A percentile compares a stretch with the other conserved stretches of the same genome.
phyloP scores from a whole-genome alignment of 176 grass and related monocot genomes.

The Musa troglodytarum region DNA sequence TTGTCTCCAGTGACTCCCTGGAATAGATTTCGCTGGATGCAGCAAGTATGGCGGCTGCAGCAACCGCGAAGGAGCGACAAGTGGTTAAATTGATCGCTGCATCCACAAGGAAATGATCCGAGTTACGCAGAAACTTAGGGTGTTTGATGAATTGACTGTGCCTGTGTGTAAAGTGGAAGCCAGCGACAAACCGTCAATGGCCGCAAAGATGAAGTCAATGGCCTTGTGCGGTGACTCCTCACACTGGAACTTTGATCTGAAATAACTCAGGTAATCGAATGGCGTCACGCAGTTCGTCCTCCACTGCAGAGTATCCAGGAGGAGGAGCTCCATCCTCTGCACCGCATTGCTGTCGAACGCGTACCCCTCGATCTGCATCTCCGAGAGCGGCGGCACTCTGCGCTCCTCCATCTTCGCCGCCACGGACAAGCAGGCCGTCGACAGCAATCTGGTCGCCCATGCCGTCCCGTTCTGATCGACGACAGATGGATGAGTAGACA shows the following conservation, averaged over 20 bases:
- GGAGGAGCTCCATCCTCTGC: slow-evolving; percentile 71
- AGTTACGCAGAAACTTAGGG: no score
- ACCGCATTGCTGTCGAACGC: slow-evolving; percentile 44
- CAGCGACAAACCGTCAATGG: slow-evolving; percentile 14
- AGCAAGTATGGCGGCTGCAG: slow-evolving; percentile 40
- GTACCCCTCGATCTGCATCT: slow-evolving; percentile 30
- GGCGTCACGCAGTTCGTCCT: slow-evolving; percentile 61
- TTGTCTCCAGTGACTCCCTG: slow-evolving; percentile 28
- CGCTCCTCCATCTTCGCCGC: slow-evolving; percentile 93
- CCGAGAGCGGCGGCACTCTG: slow-evolving; percentile 44
- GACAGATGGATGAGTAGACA: slow-evolving; percentile 16
- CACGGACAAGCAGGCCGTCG: slow-evolving; percentile 66
- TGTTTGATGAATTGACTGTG: no score
- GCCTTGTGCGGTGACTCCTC: slow-evolving; percentile 7
- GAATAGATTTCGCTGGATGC: slow-evolving; percentile 28
- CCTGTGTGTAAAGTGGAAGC: no score
- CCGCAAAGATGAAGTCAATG: slow-evolving; percentile 28
- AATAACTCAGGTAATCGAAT: slow-evolving; percentile 62
- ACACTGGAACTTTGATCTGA: slow-evolving; percentile 31
- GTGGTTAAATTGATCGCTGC: slow-evolving; percentile 36
- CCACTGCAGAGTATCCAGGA: slow-evolving; percentile 73
- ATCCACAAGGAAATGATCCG: not conserved
- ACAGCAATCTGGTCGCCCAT: slow-evolving; percentile 56
- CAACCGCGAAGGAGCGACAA: slow-evolving; percentile 46
- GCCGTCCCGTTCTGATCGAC: slow-evolving; percentile 38